Evolutionary conservation across 1,284 basidiomycete species (phyloP), one percentile per base, ranked within the genome.

Genomic region (Apiotrichum porosum): DNA sequence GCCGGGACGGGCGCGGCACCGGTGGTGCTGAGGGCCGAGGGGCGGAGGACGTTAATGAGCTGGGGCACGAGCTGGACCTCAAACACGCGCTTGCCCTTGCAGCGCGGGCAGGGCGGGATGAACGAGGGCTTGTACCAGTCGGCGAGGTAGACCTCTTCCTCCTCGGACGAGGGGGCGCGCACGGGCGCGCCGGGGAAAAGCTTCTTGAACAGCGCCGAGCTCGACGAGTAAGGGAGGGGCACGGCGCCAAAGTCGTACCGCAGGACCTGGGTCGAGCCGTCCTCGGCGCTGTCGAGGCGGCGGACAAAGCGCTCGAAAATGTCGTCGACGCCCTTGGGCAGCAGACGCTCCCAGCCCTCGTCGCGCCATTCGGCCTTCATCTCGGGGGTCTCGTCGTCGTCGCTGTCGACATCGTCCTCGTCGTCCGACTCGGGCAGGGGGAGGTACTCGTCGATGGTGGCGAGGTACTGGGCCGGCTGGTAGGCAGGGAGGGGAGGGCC

Each of bases 11-110:
- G 24, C 1, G 43, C 23, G n/a, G 31, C 33, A 28, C 49, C 53
- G 14, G 43, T 49, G 6, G 58, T 39, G n/a, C 58, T 56, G 8
- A 73, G 46, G 1, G 52, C 51, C 5, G 61, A 42, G 3, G 68
- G 66, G 21, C 57, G 58, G 9, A 75, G 60, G 10, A 65, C 41
- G 23, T 63, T 61, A 51, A 74, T 73, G 41, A 75, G 56, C 23
- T 63, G 65, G 13, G 73, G 72, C 3, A 71, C 68, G 38, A 74
- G 66, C 57, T 75, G 73, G 22, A 73, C 52, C 54, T 75, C 73
- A 35, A 74, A 75, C 12, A 66, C 65, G 15, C 73, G 53, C 42
- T 61, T 47, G 3, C 58, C 58, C 14, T 48, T 51, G 49, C 73
- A 75, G 19, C 52, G 53, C 1, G 62, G 23, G 47, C 73, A 75